Evolutionary conservation across 306 rosid genomes (phyloP).

Genomic region (Gastrolobium bilobum): DNA sequence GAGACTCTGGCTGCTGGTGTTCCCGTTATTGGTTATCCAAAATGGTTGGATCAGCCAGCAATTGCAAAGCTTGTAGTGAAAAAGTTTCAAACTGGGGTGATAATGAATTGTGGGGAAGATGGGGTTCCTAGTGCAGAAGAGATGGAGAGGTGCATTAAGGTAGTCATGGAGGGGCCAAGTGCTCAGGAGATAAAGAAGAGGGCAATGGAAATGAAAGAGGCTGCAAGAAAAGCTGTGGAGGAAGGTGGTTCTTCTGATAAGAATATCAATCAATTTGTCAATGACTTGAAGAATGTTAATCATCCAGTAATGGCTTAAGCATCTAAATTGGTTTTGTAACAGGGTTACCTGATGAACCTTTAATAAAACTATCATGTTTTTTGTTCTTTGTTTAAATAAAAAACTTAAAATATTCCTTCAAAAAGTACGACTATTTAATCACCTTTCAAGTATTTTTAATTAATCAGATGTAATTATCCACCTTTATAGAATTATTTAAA

Average conservation of each 20-base stretch:
- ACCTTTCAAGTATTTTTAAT: too few relatives aligned
- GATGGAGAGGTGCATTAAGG: conserved; percentile 56
- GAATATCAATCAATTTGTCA: conserved; percentile 51
- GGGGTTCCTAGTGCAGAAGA: conserved; percentile 53
- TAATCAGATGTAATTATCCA: too few relatives aligned
- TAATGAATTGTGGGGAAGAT: conserved; percentile 34
- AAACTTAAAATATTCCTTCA: too few relatives aligned
- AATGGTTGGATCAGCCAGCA: conserved; percentile 61
- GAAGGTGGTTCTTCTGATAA: conserved; percentile 63
- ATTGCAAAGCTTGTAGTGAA: conserved; percentile 54
- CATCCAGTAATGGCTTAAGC: neutral
- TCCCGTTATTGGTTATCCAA: conserved; percentile 58
- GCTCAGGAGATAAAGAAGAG: conserved; percentile 47
- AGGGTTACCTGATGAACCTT: too few relatives aligned
- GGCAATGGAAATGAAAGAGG: conserved; percentile 51
- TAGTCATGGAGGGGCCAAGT: conserved; percentile 52
- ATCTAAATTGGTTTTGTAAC: neutral
- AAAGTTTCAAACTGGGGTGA: conserved; percentile 55
- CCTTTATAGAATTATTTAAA: too few relatives aligned
- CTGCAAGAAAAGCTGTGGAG: conserved; percentile 44
- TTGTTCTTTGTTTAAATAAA: too few relatives aligned
- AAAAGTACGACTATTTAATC: too few relatives aligned
- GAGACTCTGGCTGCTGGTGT: conserved; percentile 57
- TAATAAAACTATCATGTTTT: too few relatives aligned
- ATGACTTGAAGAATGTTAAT: conserved; percentile 32